phyloP scores from a whole-genome alignment of 345 rosid species.

The Gossypium mustelinum region DNA sequence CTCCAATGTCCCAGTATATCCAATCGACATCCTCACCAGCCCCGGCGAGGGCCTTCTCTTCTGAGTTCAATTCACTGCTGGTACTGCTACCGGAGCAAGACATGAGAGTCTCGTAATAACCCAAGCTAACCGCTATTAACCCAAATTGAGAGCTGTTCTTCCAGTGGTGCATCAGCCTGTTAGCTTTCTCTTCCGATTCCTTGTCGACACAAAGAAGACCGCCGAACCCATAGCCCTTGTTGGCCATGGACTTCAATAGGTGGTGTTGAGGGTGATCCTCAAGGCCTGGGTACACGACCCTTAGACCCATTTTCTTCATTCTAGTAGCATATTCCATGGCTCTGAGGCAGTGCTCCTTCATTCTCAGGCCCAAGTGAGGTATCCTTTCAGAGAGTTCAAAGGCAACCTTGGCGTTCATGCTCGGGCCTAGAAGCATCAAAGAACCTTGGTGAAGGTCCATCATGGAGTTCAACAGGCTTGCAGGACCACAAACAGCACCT shows the following conservation, averaged over 20 bases:
- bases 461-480: constrained; percentile 74
- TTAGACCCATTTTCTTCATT: constrained; percentile 66
- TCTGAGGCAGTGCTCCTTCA: constrained; percentile 79
- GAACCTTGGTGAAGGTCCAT: constrained; percentile 92
- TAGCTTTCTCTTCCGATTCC: constrained; percentile 83
- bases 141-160: constrained; percentile 79
- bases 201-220: constrained; percentile 76
- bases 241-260: constrained; percentile 54
- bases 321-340: constrained; percentile 63
- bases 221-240: constrained; percentile 76
- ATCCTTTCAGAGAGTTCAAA: constrained; percentile 78
- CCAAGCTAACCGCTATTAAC: constrained; percentile 95
- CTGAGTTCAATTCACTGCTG: constrained; percentile 63
- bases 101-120: constrained; percentile 89
- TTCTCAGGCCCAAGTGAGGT: constrained; percentile 76
- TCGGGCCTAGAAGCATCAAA: constrained; percentile 86
- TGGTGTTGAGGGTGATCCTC: constrained; percentile 73
- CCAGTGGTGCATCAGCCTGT: constrained; percentile 62
- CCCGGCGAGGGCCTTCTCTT: constrained; percentile 77
- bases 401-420: constrained; percentile 93
- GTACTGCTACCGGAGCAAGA: constrained; percentile 95
- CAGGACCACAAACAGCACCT: constrained; percentile 92
- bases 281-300: constrained; percentile 83
- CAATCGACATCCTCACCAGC: constrained; percentile 78
- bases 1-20: constrained; percentile 77